Evolutionary conservation across 2,329 filamentous ascomycete genomes (phyloP).

Genomic region (Tothia fuscella): DNA sequence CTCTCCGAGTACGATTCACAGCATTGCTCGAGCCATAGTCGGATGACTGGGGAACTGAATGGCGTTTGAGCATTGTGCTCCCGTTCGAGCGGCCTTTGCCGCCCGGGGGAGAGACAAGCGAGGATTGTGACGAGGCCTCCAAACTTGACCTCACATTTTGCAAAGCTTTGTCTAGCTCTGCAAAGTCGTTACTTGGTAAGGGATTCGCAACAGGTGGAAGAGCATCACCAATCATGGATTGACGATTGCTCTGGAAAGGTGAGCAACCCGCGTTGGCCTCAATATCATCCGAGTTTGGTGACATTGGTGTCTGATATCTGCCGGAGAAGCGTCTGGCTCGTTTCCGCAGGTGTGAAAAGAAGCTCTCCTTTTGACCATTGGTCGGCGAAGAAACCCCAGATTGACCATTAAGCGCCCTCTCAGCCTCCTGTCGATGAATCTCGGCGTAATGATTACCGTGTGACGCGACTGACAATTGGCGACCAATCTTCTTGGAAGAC

Average conservation of each 20-base stretch:
- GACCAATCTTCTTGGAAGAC: slow-evolving; percentile 80
- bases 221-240: slow-evolving; percentile 65
- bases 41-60: slow-evolving; percentile 30
- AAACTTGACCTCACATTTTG: slow-evolving; percentile 49
- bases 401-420: slow-evolving; percentile 77
- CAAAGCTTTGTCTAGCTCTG: slow-evolving; percentile 49
- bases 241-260: slow-evolving; percentile 77
- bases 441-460: slow-evolving; percentile 89
- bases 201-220: slow-evolving; percentile 25
- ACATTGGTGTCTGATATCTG: slow-evolving; percentile 70
- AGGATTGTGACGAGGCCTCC: slow-evolving; percentile 34
- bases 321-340: slow-evolving; percentile 86
- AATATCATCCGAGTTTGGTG: slow-evolving; percentile 70
- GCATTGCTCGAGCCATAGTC: slow-evolving; percentile 20
- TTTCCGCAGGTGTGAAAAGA: slow-evolving; percentile 95
- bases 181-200: slow-evolving; percentile 38
- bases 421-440: slow-evolving; percentile 78
- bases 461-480: slow-evolving; percentile 85
- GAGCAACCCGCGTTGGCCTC: slow-evolving; percentile 88
- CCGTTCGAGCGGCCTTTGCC: slow-evolving; percentile 23
- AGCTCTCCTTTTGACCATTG: slow-evolving; percentile 79
- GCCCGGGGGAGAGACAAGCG: no score
- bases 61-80: slow-evolving; percentile 36
- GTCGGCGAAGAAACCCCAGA: slow-evolving; percentile 64
- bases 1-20: slow-evolving; percentile 3